Evolutionary conservation across 1,284 basidiomycete species (phyloP).

Genomic region (Melampsora occidentalis): DNA sequence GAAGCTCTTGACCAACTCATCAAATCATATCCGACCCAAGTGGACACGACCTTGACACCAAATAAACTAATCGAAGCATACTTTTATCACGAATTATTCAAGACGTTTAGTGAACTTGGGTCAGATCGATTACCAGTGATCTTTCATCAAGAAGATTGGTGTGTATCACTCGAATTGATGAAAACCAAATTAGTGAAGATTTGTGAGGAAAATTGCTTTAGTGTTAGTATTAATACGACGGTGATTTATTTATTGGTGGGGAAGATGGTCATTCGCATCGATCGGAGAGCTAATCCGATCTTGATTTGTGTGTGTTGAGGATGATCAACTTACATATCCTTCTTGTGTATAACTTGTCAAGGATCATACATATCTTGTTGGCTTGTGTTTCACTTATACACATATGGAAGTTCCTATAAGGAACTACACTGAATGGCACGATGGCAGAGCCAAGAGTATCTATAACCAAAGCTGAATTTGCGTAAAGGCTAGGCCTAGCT

Average conservation of each 20-base stretch:
- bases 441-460: too few species aligned
- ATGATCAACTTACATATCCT: background rate
- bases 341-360: background rate
- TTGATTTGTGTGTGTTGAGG: conserved; percentile 38
- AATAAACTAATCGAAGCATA: conserved; percentile 42
- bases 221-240: conserved; percentile 22
- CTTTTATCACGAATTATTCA: conserved; percentile 35
- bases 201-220: conserved; percentile 6
- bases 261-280: conserved; percentile 33
- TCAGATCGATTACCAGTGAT: conserved; percentile 4
- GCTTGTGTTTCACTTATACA: too few species aligned
- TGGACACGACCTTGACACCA: background rate
- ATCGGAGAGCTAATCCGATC: conserved; percentile 34
- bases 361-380: too few species aligned
- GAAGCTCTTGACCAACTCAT: conserved; percentile 12
- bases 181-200: conserved; percentile 14
- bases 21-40: background rate
- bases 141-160: conserved; percentile 31
- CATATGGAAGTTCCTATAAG: too few species aligned
- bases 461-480: too few species aligned
- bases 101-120: background rate
- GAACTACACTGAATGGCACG: too few species aligned
- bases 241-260: conserved; percentile 43
- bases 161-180: conserved; percentile 24
- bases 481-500: too few species aligned